phyloP scores from a whole-genome alignment of 2,329 filamentous ascomycete genomes.

The Nemania sp. region DNA sequence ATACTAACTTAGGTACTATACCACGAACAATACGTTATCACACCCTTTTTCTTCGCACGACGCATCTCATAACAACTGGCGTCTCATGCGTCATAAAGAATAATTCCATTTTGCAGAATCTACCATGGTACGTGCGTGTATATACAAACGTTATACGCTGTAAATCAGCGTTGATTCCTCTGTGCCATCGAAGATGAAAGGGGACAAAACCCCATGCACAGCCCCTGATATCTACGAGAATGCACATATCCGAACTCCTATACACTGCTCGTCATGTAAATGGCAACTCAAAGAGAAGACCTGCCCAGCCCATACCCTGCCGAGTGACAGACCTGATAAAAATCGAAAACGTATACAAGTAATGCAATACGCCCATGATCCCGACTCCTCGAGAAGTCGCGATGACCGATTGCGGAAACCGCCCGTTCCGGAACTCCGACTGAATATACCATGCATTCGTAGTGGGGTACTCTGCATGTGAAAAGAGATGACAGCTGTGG shows the following conservation, averaged over 20 bases:
- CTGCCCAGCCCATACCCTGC: background rate
- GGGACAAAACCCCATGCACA: background rate
- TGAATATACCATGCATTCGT: conserved; percentile 7
- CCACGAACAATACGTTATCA: too few relatives aligned
- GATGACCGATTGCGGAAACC: background rate
- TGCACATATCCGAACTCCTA: conserved; percentile 16
- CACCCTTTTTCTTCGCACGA: too few relatives aligned
- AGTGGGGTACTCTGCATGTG: background rate
- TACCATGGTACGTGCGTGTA: conserved; percentile 5
- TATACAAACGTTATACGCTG: conserved; percentile 9
- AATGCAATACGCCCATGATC: conserved; percentile 17
- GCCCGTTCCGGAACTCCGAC: background rate
- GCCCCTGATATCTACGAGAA: conserved; percentile 2
- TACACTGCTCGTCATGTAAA: background rate
- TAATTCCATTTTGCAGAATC: conserved; percentile 9
- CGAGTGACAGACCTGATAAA: background rate
- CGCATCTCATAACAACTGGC: too few relatives aligned
- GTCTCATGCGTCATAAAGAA: background rate
- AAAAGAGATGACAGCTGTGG: background rate
- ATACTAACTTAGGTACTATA: too few relatives aligned
- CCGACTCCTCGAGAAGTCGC: background rate
- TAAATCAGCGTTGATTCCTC: background rate
- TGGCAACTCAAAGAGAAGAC: background rate
- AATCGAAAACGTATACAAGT: conserved; percentile 6
- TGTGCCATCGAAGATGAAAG: conserved; percentile 1